Percentiles rank a stretch among this genome's conserved stretches.
Conservation (phyloP, 345 rosid species). For the Salix udensis region DNA sequence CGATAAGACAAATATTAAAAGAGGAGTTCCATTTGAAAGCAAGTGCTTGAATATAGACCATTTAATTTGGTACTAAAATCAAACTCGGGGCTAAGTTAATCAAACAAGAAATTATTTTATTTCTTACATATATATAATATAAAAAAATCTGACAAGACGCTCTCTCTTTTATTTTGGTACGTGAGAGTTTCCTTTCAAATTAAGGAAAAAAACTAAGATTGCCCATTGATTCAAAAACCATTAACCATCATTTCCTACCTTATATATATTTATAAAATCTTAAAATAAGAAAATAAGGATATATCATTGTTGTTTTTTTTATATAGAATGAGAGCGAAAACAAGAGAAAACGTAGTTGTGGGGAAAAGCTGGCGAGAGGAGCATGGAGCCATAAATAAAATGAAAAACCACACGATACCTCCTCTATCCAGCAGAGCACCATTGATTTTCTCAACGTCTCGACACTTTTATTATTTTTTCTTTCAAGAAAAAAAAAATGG, state of each 20-base stretch:
- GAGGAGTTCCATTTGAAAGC: neutral
- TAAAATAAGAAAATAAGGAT: neutral
- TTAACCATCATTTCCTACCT: no score
- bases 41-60: neutral
- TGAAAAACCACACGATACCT: slow-evolving; percentile 4
- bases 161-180: neutral
- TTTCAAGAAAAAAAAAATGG: neutral
- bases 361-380: slow-evolving; percentile 15
- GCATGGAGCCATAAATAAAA: slow-evolving; percentile 20
- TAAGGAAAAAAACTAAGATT: neutral
- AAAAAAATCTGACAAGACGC: neutral
- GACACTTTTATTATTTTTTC: neutral
- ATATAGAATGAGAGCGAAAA: neutral
- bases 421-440: neutral
- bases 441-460: slow-evolving; percentile 1
- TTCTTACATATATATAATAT: no score
- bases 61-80: neutral
- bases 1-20: neutral
- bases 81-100: neutral
- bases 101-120: neutral
- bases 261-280: neutral
- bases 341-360: neutral
- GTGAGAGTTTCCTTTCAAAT: neutral
- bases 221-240: neutral
- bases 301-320: neutral